These are phyloP conservation scores for Trichoderma simmonsii DNA, from an alignment of 2,329 filamentous ascomycete genomes.

Conservation along the genomic window DNA sequence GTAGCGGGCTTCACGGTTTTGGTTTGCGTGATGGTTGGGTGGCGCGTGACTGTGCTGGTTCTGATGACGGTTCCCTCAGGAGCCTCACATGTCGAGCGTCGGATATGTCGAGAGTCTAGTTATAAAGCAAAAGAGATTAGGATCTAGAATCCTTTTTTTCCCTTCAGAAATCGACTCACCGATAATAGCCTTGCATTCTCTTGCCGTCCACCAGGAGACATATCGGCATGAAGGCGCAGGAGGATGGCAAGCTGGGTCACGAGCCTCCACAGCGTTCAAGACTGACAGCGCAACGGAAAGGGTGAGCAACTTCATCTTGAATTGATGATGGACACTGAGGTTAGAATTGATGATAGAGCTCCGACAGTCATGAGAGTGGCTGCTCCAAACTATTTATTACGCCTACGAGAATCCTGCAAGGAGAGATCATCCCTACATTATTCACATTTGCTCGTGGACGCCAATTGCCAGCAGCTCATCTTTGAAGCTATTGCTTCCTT, in stretches of 20 bases:
- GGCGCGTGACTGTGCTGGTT: background rate
- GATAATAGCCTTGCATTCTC: background rate
- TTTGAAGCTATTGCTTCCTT: background rate
- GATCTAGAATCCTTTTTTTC: rapidly evolving
- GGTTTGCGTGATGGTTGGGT: background rate
- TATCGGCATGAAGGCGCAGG: background rate
- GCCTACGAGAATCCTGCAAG: background rate
- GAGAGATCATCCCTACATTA: background rate
- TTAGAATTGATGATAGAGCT: background rate
- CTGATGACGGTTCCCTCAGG: background rate
- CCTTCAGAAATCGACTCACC: background rate
- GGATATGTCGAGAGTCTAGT: background rate
- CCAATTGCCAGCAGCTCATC: background rate
- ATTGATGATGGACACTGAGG: background rate
- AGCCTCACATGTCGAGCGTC: background rate
- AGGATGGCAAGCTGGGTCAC: background rate
- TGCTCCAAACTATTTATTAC: background rate
- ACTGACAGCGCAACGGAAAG: background rate
- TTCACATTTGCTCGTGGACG: background rate
- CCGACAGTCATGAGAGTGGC: no score
- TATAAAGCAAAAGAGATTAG: background rate
- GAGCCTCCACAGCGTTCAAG: background rate
- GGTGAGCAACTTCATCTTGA: background rate
- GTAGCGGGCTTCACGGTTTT: background rate
- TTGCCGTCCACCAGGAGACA: background rate